Percentiles rank a stretch among this genome's conserved stretches.
Conservation (phyloP, 495 filamentous ascomycete species). For the Tetracladium marchalianum region DNA sequence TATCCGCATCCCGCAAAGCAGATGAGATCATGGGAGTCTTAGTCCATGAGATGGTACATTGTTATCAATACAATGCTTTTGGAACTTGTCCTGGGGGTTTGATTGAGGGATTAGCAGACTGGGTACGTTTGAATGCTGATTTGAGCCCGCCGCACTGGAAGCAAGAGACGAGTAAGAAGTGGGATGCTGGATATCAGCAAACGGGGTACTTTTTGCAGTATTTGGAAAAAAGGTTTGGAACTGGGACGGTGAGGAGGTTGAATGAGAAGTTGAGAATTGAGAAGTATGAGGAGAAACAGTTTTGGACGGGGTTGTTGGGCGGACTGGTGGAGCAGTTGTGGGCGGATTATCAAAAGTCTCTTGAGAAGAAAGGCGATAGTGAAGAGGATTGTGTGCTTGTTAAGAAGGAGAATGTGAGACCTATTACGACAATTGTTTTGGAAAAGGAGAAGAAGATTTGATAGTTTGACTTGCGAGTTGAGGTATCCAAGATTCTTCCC, state of each 20-base stretch:
- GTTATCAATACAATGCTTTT: slow-evolving; percentile 72
- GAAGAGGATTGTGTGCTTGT: slow-evolving; percentile 18
- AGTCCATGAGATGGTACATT: slow-evolving; percentile 91
- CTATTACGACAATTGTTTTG: too few species aligned
- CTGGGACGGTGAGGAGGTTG: slow-evolving; percentile 58
- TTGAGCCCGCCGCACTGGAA: slow-evolving; percentile 82
- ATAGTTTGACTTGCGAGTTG: too few species aligned
- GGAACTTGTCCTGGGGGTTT: slow-evolving; percentile 63
- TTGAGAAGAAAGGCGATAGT: slow-evolving; percentile 17
- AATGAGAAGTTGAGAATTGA: slow-evolving; percentile 58
- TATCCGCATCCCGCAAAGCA: slow-evolving; percentile 27
- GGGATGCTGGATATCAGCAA: slow-evolving; percentile 89
- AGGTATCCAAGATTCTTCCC: too few species aligned
- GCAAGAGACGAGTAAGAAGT: slow-evolving; percentile 45
- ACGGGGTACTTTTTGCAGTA: slow-evolving; percentile 88
- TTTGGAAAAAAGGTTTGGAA: slow-evolving; percentile 53
- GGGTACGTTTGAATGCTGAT: slow-evolving; percentile 68
- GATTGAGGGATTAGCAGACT: slow-evolving; percentile 91
- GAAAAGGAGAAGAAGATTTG: too few species aligned
- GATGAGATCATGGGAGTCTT: slow-evolving; percentile 76
- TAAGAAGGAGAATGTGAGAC: slow-evolving; percentile 17
- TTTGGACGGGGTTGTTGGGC: slow-evolving; percentile 67
- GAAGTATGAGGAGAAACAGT: slow-evolving; percentile 47
- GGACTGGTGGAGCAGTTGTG: slow-evolving; percentile 57
- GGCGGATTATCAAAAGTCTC: slow-evolving; percentile 50